A percentile compares a stretch with the other conserved stretches of the same genome.
Evolutionary conservation across 2,329 filamentous ascomycete genomes (phyloP).

Genomic region (Didymella keratinophila): DNA sequence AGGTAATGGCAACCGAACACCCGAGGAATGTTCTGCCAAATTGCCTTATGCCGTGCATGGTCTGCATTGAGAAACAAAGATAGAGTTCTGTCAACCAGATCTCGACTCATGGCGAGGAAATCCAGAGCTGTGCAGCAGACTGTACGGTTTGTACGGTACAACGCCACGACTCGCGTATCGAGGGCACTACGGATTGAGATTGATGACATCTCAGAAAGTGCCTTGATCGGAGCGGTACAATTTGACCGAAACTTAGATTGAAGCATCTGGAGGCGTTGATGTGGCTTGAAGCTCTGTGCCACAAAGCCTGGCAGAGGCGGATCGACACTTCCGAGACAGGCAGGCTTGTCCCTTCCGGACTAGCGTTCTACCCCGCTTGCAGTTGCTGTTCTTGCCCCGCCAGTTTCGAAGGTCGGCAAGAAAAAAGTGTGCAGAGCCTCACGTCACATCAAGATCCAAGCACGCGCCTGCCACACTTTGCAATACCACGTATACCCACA

Average conservation of each 20-base stretch:
- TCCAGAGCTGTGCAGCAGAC: not conserved
- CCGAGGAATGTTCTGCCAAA: not conserved
- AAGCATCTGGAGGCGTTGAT: not conserved
- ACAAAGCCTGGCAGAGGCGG: not conserved
- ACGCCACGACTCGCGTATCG: not conserved
- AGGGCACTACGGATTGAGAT: not conserved
- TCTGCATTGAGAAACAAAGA: not conserved
- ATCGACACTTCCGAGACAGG: constrained; percentile 5
- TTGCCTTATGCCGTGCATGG: not conserved
- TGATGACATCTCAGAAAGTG: not conserved
- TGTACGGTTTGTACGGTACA: not conserved
- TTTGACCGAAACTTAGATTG: constrained; percentile 1
- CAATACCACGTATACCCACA: not conserved
- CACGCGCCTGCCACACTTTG: constrained; percentile 4
- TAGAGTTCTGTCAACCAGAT: not conserved
- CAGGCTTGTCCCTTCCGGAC: not conserved
- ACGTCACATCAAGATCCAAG: constrained; percentile 17
- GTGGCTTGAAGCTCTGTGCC: constrained; percentile 1
- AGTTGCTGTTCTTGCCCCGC: constrained; percentile 11
- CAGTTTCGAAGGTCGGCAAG: not conserved
- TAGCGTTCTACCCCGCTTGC: constrained; percentile 6
- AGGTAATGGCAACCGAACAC: not conserved
- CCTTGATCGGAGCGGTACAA: not conserved
- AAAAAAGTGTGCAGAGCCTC: constrained; percentile 22
- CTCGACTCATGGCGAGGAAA: not conserved